Conservation (phyloP, 352 stramenopile species). For the Globisporangium uncinulatum region DNA sequence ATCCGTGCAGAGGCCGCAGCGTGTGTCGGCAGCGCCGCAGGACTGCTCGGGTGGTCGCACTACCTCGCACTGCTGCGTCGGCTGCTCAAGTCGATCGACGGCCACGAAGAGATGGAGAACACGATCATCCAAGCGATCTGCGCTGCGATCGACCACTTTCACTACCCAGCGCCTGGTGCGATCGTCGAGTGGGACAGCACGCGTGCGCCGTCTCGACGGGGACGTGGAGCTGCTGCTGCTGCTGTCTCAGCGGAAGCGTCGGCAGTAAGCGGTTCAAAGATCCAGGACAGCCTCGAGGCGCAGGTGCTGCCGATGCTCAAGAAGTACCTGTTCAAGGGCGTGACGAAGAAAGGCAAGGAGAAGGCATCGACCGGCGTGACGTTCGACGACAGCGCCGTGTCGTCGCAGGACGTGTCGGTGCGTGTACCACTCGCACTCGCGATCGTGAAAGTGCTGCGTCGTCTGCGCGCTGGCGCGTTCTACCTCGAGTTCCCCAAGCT, state of each 20-base stretch:
- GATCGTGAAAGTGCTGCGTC: conserved; percentile 96
- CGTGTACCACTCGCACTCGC: conserved; percentile 92
- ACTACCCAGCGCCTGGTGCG: conserved; percentile 82
- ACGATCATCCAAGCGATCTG: conserved; percentile 91
- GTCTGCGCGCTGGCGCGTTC: conserved; percentile 87
- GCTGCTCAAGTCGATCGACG: conserved; percentile 89
- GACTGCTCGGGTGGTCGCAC: conserved; percentile 94
- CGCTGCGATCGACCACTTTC: conserved; percentile 94
- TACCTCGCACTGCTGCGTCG: conserved; percentile 92
- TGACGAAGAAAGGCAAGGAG: conserved; percentile 34
- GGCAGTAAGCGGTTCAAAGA: conserved; percentile 35
- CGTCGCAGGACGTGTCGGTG: conserved; percentile 57
- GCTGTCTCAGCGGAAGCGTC: conserved; percentile 13
- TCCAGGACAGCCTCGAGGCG: conserved; percentile 70
- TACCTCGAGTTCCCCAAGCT: conserved; percentile 93
- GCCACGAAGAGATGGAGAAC: conserved; percentile 91
- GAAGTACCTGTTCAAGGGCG: conserved; percentile 82
- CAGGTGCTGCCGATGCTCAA: conserved; percentile 86
- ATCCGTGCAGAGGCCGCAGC: conserved; percentile 92
- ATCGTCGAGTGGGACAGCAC: conserved; percentile 26
- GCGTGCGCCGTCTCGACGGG: conserved; percentile 8
- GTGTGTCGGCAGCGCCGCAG: conserved; percentile 88
- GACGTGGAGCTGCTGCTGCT: conserved; percentile 6
- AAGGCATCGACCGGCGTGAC: conserved; percentile 22
- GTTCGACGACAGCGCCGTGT: conserved; percentile 44